Evolutionary conservation across 208 protist genomes (phyloP), one percentile per base, ranked within the genome.

Genomic region (Tritrichomonas foetus): DNA sequence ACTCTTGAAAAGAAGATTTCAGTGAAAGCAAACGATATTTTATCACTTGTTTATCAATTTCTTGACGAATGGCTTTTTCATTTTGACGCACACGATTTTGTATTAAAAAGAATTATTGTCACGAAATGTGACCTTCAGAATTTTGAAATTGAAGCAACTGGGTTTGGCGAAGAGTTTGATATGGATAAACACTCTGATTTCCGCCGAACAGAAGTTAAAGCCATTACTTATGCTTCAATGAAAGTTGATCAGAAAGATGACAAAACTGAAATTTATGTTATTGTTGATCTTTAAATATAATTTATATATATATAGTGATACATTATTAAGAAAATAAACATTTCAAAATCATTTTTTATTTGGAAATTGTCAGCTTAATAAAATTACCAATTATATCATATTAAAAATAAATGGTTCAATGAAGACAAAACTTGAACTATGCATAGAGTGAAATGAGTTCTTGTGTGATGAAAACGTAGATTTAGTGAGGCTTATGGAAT

Each of bases 31-130:
- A 89, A 89, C 8, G 78, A 89, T 57, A 27, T 47, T 14, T n/a
- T 47, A 9, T n/a, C 44, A 5, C 20, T 89, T 33, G 41, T 89
- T 39, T 89, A 57, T 50, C 20, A 53, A 20, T 89, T 89, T 47
- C 41, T 89, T 27, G 78, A 89, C 57, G 78, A 89, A 30, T 89
- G 78, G 78, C 78, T 89, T 89, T 89, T 53, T 30, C 14, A 16
- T 57, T 89, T 89, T 89, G 78, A 89, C 57, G 47, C 78, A 55
- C 27, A 89, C 33, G 78, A 89, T 89, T 89, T 89, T 57, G 78
- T 89, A 41, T 13, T 47, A 11, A 89, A 44, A 61, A 44, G 78
- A 44, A 30, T 89, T 61, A 20, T 57, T 22, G 47, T 89, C 5
- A 89, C 78, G 9, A 89, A 89, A 57, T 53, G 41, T 47, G 78